Base-by-base conservation (phyloP, 805 yeast genomes). In the Ogataea pilisensis region DNA sequence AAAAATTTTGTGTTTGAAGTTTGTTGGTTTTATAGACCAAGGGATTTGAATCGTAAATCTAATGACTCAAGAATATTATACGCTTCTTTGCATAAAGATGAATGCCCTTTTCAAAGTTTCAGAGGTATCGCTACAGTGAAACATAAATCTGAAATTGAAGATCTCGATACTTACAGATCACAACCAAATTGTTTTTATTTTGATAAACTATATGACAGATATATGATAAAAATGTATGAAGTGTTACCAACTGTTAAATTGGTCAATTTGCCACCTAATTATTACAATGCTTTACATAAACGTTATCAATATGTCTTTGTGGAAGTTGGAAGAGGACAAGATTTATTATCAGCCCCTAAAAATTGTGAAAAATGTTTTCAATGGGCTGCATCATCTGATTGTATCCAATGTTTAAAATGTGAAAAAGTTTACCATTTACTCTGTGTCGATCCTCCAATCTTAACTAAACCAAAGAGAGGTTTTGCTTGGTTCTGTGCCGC, bases 21-120 rank as follows among this genome's bases (percentile, higher is more conserved):
- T 49, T 90, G 90, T 63, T 90, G 97, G 97, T 84, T 82, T 61
- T 87, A 88, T 57, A 70, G 99, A 37, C 91, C 96, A 1, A 65
- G 90, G 43, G 97, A 89, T 57, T 82, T 90, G 28, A 78, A 84
- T 43, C 76, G 82, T 41, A 72, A 74, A 21, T 64, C 82, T 2
- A 57, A 69, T 3, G 95, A 89, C 61, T 74, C 96, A 8, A 71
- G 99, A 41, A 61, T 85, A 35, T 63, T 91, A 8, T 88, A 72
- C 57, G 93, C 93, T 0, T 85, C 96, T 0, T 76, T 88, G 80
- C 95, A 90, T 56, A 76, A 85, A 22, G 96, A 86, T 58, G 66
- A 77, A 6, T 87, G 96, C 48, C 95, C 96, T 0, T 55, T 89
- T 3, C 65, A 68, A 25, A 79, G 88, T 39, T 81, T 76, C 48